Percentiles rank a stretch among this genome's conserved stretches.
Evolutionary conservation across 2,329 filamentous ascomycete species (phyloP).

Genomic region (Monosporascus sp.): DNA sequence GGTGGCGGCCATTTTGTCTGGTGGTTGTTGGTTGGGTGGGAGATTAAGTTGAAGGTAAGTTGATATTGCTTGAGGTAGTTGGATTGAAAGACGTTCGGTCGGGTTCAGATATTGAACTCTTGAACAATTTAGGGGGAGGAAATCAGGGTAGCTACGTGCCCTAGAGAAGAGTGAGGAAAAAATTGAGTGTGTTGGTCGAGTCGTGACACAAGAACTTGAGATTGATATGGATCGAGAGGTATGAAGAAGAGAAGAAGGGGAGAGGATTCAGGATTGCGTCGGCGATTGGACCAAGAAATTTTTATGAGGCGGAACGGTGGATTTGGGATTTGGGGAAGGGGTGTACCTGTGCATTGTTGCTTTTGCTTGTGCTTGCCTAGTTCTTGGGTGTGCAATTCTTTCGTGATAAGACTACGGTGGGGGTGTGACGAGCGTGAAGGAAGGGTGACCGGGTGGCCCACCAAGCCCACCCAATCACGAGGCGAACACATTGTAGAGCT

Average conservation of each 20-base stretch:
- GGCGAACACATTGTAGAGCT: too few relatives aligned
- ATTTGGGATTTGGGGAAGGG: conserved; percentile 1
- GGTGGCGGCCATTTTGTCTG: conserved; percentile 76
- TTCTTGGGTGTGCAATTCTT: neutral
- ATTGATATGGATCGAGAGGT: conserved; percentile 38
- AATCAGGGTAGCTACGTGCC: conserved; percentile 84
- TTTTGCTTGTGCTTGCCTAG: neutral
- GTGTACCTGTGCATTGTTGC: conserved; percentile 5
- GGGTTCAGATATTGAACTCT: conserved; percentile 56
- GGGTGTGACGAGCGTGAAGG: neutral
- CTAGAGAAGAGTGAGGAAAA: conserved; percentile 54
- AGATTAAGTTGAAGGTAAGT: conserved; percentile 33
- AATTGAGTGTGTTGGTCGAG: conserved; percentile 31
- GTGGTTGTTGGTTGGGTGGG: conserved; percentile 34
- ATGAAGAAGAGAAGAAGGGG: conserved; percentile 28
- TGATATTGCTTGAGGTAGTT: conserved; percentile 22
- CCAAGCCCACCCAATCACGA: too few relatives aligned
- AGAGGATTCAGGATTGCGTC: conserved; percentile 21
- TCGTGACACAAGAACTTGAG: conserved; percentile 31
- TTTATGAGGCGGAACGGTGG: conserved; percentile 21
- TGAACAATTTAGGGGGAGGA: conserved; percentile 62
- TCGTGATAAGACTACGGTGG: neutral
- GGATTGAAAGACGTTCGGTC: conserved; percentile 30
- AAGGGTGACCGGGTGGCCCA: neutral
- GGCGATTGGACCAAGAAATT: conserved; percentile 30